phyloP scores from a whole-genome alignment of 2,329 filamentous ascomycete species.

The Neophaeococcomyces aloes region DNA sequence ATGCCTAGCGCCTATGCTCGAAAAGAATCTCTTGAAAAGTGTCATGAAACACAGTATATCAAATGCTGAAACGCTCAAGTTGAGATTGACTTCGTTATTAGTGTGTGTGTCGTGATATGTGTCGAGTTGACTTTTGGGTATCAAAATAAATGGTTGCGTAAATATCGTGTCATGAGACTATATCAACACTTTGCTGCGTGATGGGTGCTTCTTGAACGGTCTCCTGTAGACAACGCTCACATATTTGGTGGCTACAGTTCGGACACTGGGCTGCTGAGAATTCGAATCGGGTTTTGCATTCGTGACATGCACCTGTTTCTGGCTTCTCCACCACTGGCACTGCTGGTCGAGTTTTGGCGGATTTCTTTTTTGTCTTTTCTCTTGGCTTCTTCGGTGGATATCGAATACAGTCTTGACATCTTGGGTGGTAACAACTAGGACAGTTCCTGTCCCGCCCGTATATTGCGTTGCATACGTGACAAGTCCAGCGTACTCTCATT shows the following conservation, averaged over 20 bases:
- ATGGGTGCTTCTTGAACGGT: not conserved
- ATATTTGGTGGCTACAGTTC: constrained; percentile 19
- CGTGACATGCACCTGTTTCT: constrained; percentile 15
- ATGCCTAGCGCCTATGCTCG: no score
- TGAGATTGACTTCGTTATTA: no score
- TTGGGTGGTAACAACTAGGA: constrained; percentile 62
- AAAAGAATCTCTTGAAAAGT: no score
- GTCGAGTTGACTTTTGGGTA: no score
- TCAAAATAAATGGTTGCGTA: no score
- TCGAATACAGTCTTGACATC: constrained; percentile 71
- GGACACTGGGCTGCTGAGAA: constrained; percentile 13
- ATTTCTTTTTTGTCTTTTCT: constrained; percentile 33
- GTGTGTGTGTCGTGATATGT: no score
- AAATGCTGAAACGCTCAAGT: no score
- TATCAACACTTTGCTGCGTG: no score
- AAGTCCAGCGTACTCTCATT: constrained; percentile 47
- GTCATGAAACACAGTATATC: no score
- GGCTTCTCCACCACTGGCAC: no score
- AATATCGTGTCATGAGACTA: no score
- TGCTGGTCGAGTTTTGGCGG: not conserved
- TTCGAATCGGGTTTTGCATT: constrained; percentile 17
- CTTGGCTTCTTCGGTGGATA: constrained; percentile 53
- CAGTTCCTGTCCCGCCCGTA: constrained; percentile 68
- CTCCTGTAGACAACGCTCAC: constrained; percentile 14
- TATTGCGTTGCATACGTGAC: constrained; percentile 66